Conservation (phyloP, 2,329 filamentous ascomycete species). For the Pleomassaria siparia region DNA sequence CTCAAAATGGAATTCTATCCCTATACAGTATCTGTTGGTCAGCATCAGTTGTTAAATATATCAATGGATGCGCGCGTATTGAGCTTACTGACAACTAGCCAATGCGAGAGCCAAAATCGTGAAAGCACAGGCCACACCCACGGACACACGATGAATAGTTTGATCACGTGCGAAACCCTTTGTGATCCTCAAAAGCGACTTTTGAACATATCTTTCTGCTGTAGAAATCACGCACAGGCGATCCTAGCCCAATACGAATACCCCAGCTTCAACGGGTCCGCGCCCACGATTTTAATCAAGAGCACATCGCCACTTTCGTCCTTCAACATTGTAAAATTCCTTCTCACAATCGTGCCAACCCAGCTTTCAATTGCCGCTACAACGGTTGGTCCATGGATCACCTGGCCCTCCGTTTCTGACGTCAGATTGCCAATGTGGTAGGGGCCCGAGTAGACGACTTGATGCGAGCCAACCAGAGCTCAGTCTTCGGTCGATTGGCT, state of each 20-base stretch:
- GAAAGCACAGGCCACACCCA: too few relatives aligned
- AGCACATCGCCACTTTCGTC: neutral
- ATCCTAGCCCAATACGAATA: neutral
- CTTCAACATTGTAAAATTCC: neutral
- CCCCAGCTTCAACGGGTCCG: neutral
- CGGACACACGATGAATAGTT: too few relatives aligned
- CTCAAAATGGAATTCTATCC: too few relatives aligned
- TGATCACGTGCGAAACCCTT: too few relatives aligned
- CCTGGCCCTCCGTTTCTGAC: neutral
- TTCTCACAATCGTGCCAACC: neutral
- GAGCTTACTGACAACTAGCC: too few relatives aligned
- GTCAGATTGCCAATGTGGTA: neutral
- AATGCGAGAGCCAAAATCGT: too few relatives aligned
- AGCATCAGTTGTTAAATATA: too few relatives aligned
- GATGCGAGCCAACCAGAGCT: neutral
- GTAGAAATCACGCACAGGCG: neutral
- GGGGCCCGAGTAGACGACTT: neutral
- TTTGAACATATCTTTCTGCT: too few relatives aligned
- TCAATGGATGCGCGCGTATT: too few relatives aligned
- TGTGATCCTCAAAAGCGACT: too few relatives aligned
- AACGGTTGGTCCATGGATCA: neutral
- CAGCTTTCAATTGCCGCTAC: neutral
- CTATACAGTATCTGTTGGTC: too few relatives aligned
- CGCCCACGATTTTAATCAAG: neutral
- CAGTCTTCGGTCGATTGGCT: neutral